Base-by-base conservation (phyloP, 352 stramenopile species). In the Pythium guiyangense region DNA sequence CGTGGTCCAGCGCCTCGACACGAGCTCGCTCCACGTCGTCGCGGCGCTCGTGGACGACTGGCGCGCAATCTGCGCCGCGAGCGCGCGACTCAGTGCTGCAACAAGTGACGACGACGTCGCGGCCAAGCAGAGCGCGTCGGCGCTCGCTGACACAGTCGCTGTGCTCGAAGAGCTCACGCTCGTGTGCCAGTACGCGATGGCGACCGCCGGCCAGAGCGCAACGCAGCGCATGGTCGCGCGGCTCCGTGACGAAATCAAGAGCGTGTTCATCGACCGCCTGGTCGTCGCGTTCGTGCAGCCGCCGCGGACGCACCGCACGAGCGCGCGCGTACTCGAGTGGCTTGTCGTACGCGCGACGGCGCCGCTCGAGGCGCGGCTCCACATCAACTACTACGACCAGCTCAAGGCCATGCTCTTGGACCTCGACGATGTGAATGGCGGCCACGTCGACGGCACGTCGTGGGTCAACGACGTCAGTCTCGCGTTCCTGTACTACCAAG, bases 401-500 rank as follows among this genome's bases (percentile, higher is more conserved):
- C 57, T 89, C 1, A 66, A 72, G 37, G 69, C 80, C 1, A 46
- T 82, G 43, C 47, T 90, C n/a, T 49, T 73, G 46, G 64, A 76
- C 1, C 66, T 63, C 29, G 68, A 63, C 5, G 74, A 80, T 2
- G 60, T 12, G 14, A 47, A n/a, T 26, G 42, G 39, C n/a, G 52
- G 62, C 4, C 34, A 50, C 27, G 25, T 27, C 1, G 50, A 14
- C 5, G 35, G 66, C 20, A 46, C 57, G 42, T 71, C 69, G 44
- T 89, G 74, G 66, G 59, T 79, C 18, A 69, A 77, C 29, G 80
- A 93, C 52, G 63, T 89, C 20, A 79, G 79, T 20, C 52, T 90
- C 9, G 75, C 71, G 18, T 90, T 88, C 66, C 49, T 83, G 35
- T 82, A 88, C 50, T 93, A 93, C 54, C 68, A 81, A 17, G 80